Evolutionary conservation across 2,329 filamentous ascomycete species (phyloP).

Genomic region (Calonectria fujianensis): DNA sequence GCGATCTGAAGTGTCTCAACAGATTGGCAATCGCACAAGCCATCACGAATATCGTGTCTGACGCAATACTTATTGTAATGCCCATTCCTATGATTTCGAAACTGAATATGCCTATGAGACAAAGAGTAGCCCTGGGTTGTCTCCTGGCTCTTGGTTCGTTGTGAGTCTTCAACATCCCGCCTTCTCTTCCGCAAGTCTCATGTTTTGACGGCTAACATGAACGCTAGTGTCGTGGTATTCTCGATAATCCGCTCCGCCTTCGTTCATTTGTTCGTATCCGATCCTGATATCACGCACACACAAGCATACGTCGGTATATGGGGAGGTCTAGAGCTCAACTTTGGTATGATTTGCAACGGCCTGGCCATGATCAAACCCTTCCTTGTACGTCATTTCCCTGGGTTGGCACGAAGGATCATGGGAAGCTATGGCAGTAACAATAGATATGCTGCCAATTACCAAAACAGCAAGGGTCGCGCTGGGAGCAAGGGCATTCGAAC

Average conservation of each 20-base stretch:
- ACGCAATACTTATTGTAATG: conserved; percentile 1
- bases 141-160: not conserved
- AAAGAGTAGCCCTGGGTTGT: not conserved
- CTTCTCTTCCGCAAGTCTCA: not conserved
- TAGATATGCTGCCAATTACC: not conserved
- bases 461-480: not conserved
- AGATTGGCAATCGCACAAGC: not conserved
- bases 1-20: conserved; percentile 10
- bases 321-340: not conserved
- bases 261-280: not conserved
- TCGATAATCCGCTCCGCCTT: not conserved
- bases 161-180: not conserved
- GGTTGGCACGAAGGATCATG: not conserved
- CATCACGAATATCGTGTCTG: not conserved
- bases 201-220: not conserved
- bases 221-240: not conserved
- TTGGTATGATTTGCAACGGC: conserved; percentile 3
- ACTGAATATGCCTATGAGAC: not conserved
- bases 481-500: not conserved
- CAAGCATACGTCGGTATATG: conserved; percentile 8
- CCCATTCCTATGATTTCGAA: conserved; percentile 11
- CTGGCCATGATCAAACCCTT: conserved; percentile 3
- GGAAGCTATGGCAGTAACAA: conserved; percentile 1
- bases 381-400: not conserved
- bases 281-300: not conserved